Conservation (phyloP, 257 asterid genomes). For the Primulina tabacum region DNA sequence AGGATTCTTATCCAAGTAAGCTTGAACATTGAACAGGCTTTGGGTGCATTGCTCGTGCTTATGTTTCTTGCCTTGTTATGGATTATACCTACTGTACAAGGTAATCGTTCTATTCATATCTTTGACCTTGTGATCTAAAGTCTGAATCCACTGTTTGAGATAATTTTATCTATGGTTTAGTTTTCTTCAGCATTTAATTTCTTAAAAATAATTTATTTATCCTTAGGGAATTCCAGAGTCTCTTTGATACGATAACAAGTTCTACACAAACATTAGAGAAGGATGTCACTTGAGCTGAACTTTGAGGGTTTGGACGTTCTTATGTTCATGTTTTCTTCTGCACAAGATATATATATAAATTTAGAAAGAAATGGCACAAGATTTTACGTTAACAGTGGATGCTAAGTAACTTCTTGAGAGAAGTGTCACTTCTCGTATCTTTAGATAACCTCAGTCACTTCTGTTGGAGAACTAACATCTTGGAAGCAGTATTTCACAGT, state of each 20-base stretch:
- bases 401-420: not conserved
- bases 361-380: no score
- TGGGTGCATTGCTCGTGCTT: slow-evolving; percentile 92
- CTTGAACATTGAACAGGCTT: slow-evolving; percentile 60
- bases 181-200: not conserved
- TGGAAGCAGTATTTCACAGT: not conserved
- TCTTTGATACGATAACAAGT: slow-evolving; percentile 5
- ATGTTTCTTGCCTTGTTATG: slow-evolving; percentile 73
- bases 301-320: not conserved
- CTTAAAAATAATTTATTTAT: not conserved
- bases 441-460: not conserved
- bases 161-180: not conserved
- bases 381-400: not conserved
- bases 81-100: slow-evolving; percentile 80
- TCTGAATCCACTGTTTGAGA: not conserved
- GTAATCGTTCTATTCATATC: slow-evolving; percentile 36
- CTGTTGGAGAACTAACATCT: not conserved
- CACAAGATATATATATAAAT: not conserved
- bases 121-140: slow-evolving; percentile 17
- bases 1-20: slow-evolving; percentile 18
- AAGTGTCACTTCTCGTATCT: not conserved
- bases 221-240: not conserved
- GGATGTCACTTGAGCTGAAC: not conserved
- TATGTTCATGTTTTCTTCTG: slow-evolving; percentile 5
- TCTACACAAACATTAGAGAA: not conserved